These are phyloP conservation scores for Escallonia rubra DNA, from an alignment of 129 eudicot species.

Conservation along the genomic window DNA sequence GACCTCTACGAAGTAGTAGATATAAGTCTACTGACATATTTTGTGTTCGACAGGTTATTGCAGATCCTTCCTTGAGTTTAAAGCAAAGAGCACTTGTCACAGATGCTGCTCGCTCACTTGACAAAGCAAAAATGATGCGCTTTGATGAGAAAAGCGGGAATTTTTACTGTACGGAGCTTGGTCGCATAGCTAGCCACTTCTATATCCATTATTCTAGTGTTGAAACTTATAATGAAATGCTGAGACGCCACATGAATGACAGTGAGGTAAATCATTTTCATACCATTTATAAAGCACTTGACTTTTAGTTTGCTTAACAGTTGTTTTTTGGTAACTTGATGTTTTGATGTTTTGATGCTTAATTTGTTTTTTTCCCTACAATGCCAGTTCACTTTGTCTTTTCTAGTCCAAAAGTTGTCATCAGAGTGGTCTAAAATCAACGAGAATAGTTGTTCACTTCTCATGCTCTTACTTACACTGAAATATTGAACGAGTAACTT, in stretches of 20 bases:
- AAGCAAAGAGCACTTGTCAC: constrained; percentile 88
- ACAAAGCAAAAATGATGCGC: constrained; percentile 99
- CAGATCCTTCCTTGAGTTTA: constrained; percentile 87
- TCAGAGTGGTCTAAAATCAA: neutral
- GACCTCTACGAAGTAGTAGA: neutral
- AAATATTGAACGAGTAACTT: too few relatives aligned
- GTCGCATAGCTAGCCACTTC: constrained; percentile 99
- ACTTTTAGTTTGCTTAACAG: neutral
- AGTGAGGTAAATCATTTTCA: constrained; percentile 57
- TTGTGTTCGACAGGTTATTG: constrained; percentile 60
- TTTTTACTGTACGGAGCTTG: constrained; percentile 95
- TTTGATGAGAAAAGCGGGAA: constrained; percentile 99
- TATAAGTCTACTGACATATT: neutral
- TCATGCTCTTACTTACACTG: too few relatives aligned
- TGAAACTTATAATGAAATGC: constrained; percentile 95
- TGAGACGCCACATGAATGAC: constrained; percentile 94
- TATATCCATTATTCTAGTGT: constrained; percentile 98
- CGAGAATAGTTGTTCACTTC: neutral
- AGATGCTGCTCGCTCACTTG: constrained; percentile 98
- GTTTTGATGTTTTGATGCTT: neutral
- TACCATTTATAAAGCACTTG: neutral
- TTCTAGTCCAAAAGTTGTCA: neutral
- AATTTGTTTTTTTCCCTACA: neutral
- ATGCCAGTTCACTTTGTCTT: neutral
- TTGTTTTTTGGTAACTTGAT: neutral